Evolutionary conservation across 1,284 basidiomycete species (phyloP).

Genomic region (Ustilago esculenta): DNA sequence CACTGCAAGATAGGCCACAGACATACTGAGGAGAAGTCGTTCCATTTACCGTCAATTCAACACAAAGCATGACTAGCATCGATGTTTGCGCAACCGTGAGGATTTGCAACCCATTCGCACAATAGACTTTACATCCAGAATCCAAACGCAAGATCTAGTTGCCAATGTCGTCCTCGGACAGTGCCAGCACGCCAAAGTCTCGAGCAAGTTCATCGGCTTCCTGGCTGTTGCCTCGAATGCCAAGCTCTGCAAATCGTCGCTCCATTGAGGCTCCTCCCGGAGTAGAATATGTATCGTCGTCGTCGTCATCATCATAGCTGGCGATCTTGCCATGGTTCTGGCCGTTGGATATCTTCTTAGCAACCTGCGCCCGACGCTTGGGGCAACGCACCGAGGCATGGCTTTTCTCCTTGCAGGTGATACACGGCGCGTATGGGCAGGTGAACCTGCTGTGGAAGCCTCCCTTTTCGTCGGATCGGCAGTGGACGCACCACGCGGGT

Average conservation of each 20-base stretch:
- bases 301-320: conserved; percentile 5
- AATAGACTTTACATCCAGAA: no score
- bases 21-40: conserved; percentile 6
- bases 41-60: not conserved
- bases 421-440: conserved; percentile 14
- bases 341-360: conserved; percentile 11
- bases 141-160: not conserved
- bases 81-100: no score
- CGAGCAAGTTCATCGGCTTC: conserved; percentile 28
- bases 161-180: conserved; percentile 22
- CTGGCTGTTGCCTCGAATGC: conserved; percentile 16
- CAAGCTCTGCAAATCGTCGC: conserved; percentile 27
- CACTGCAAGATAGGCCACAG: conserved; percentile 30
- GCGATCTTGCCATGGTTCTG: no score
- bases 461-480: conserved; percentile 15
- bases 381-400: conserved; percentile 21
- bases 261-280: conserved; percentile 24
- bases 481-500: conserved; percentile 31
- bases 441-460: conserved; percentile 27
- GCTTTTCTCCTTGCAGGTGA: conserved; percentile 11
- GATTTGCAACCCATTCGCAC: no score
- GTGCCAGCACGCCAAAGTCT: conserved; percentile 29
- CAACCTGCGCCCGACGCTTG: conserved; percentile 13
- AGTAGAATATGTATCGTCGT: not conserved
- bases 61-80: not conserved